phyloP scores from a whole-genome alignment of 1,284 basidiomycete genomes.

The Cystobasidiaceae sp. region DNA sequence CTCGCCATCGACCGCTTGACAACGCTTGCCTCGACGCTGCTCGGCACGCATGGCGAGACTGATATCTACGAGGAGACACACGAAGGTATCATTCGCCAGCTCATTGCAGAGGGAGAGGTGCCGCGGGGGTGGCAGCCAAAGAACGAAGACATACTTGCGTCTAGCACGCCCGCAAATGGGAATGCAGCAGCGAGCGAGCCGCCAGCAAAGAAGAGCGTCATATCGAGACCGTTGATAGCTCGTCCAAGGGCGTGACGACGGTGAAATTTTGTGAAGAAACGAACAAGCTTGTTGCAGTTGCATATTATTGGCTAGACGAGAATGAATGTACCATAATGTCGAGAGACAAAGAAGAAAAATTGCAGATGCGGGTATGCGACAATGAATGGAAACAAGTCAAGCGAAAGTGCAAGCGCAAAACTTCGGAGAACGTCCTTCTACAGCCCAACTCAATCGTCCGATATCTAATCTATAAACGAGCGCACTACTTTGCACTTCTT shows the following conservation, averaged over 20 bases:
- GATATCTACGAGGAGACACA: slow-evolving; percentile 79
- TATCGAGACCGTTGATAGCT: slow-evolving; percentile 17
- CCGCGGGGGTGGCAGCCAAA: slow-evolving; percentile 65
- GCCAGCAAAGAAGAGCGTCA: slow-evolving; percentile 3
- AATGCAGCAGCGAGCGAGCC: not conserved
- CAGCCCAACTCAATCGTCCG: too few species aligned
- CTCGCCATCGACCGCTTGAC: slow-evolving; percentile 64
- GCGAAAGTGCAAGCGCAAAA: too few species aligned
- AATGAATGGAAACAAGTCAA: too few species aligned
- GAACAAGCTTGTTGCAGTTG: too few species aligned
- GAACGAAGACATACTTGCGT: slow-evolving; percentile 51
- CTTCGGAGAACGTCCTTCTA: too few species aligned
- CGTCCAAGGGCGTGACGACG: slow-evolving; percentile 3
- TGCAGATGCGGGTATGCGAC: too few species aligned
- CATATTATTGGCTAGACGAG: too few species aligned
- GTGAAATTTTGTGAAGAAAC: not conserved
- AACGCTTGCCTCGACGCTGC: slow-evolving; percentile 70
- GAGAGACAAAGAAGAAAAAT: too few species aligned
- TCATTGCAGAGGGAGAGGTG: slow-evolving; percentile 65
- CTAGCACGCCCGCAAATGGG: not conserved
- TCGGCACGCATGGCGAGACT: slow-evolving; percentile 66
- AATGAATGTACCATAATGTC: too few species aligned
- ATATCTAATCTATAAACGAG: too few species aligned
- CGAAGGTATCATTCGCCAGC: slow-evolving; percentile 68
- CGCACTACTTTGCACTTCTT: too few species aligned